These are phyloP conservation scores for Periconia macrospinosa DNA, from an alignment of 2,329 filamentous ascomycete species.

Conservation along the genomic window DNA sequence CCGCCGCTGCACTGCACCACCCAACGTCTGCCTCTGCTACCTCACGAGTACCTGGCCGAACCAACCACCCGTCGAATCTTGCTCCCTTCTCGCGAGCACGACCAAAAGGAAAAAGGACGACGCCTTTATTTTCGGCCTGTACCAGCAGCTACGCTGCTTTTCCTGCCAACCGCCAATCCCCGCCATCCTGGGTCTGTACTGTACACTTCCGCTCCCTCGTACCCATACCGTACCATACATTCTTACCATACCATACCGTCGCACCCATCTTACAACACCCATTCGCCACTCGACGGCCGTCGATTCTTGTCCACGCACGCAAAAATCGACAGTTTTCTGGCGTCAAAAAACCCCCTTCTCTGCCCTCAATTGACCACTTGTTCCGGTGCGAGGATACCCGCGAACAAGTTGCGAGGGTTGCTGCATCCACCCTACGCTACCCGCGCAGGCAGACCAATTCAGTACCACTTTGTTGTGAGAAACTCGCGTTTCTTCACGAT, in stretches of 20 bases:
- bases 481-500: too few relatives aligned
- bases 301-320: slow-evolving; percentile 12
- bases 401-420: slow-evolving; percentile 17
- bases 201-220: background rate
- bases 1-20: background rate
- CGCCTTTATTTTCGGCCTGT: background rate
- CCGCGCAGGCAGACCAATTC: background rate
- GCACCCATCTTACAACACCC: slow-evolving; percentile 5
- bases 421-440: slow-evolving; percentile 4
- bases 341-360: slow-evolving; percentile 2
- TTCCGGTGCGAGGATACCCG: slow-evolving; percentile 8
- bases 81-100: too few relatives aligned
- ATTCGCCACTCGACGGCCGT: slow-evolving; percentile 11
- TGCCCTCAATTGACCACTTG: slow-evolving; percentile 13
- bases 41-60: slow-evolving; percentile 3
- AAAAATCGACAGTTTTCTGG: background rate
- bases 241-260: slow-evolving; percentile 1
- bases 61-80: slow-evolving; percentile 6
- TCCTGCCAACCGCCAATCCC: background rate
- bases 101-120: too few relatives aligned
- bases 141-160: background rate
- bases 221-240: slow-evolving; percentile 8
- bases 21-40: slow-evolving; percentile 13
- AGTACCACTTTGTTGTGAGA: background rate
- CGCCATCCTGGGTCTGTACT: background rate